A percentile compares a stretch with the other conserved stretches of the same genome.
These are phyloP conservation scores for Fusarium fracticaudum DNA, from an alignment of 2,329 filamentous ascomycete genomes.

Conservation along the genomic window DNA sequence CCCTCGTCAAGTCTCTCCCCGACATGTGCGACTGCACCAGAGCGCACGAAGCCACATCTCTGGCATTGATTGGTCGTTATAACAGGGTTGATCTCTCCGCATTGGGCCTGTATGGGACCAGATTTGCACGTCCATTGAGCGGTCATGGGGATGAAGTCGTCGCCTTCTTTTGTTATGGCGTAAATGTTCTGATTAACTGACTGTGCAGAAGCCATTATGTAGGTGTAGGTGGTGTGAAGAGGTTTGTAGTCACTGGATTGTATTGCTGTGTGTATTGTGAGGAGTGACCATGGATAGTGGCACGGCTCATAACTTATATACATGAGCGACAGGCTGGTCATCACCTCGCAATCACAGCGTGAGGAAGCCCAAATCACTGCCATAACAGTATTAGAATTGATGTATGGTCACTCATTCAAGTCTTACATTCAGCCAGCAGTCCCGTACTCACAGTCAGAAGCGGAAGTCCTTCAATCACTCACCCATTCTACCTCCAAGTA, in stretches of 20 bases:
- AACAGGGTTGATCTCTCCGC: neutral
- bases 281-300: neutral
- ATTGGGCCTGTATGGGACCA: neutral
- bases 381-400: rapidly evolving
- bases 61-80: neutral
- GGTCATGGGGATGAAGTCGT: neutral
- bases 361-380: neutral
- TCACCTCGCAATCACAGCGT: neutral
- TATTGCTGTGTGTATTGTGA: neutral
- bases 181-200: rapidly evolving
- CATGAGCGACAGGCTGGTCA: neutral
- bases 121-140: neutral
- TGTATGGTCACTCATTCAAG: rapidly evolving
- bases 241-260: neutral
- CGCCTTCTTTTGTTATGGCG: neutral
- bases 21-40: neutral
- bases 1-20: neutral
- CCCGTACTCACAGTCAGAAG: neutral
- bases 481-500: neutral
- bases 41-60: neutral
- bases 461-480: neutral
- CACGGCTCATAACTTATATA: neutral
- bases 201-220: rapidly evolving
- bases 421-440: neutral
- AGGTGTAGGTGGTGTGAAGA: neutral